These are phyloP conservation scores for Gaeumannomyces tritici DNA, from an alignment of 2,329 filamentous ascomycete species.

Conservation along the genomic window DNA sequence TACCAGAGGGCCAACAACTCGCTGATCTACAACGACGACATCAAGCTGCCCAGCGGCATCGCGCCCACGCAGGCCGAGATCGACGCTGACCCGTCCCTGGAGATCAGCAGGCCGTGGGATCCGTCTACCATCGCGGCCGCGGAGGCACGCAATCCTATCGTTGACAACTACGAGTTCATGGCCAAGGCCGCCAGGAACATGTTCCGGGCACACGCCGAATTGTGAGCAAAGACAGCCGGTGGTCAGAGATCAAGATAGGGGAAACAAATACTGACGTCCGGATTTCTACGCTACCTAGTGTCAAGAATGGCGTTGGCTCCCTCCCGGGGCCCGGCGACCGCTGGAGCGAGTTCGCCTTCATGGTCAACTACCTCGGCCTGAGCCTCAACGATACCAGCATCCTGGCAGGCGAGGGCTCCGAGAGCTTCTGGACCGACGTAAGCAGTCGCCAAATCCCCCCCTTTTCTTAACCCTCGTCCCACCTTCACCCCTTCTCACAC, in stretches of 20 bases:
- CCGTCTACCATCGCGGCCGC: constrained; percentile 22
- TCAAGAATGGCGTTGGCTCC: constrained; percentile 16
- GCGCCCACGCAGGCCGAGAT: constrained; percentile 43
- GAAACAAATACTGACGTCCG: not conserved
- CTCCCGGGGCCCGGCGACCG: constrained; percentile 41
- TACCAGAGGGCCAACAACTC: constrained; percentile 46
- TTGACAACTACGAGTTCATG: constrained; percentile 18
- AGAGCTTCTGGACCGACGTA: constrained; percentile 35
- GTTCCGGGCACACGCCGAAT: constrained; percentile 33
- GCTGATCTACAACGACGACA: constrained; percentile 36
- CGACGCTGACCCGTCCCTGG: constrained; percentile 30
- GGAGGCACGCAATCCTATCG: constrained; percentile 21
- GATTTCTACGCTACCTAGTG: not conserved
- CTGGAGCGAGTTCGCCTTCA: constrained; percentile 56
- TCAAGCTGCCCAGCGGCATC: constrained; percentile 36
- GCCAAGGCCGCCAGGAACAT: constrained; percentile 29
- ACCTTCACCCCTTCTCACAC: not conserved
- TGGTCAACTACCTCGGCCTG: constrained; percentile 47
- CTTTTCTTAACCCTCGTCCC: not conserved
- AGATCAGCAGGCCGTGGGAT: constrained; percentile 20
- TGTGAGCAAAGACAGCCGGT: constrained; percentile 9
- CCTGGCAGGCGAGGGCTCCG: constrained; percentile 27
- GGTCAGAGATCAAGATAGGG: not conserved
- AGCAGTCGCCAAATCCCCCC: constrained; percentile 2
- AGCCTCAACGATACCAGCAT: constrained; percentile 46